Conservation (phyloP, 1,284 basidiomycete species). For the Coniferiporia weirii region DNA sequence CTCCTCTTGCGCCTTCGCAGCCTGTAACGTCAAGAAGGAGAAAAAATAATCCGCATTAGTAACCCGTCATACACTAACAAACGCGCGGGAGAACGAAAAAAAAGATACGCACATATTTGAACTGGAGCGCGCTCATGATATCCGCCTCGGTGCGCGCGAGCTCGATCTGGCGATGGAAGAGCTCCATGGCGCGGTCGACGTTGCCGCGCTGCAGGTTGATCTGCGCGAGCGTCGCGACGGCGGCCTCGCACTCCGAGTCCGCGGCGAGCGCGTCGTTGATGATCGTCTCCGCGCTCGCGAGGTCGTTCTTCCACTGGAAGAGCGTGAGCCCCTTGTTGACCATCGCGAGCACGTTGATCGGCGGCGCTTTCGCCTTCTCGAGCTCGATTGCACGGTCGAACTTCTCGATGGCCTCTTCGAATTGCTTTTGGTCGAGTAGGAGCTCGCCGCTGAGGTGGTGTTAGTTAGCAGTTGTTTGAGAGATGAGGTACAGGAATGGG, state of each 20-base stretch:
- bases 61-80: constrained; percentile 8
- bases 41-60: too few species aligned
- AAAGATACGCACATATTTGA: constrained; percentile 60
- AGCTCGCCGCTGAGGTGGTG: constrained; percentile 76
- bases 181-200: constrained; percentile 80
- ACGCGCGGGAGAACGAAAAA: not conserved
- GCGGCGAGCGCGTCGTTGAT: constrained; percentile 85
- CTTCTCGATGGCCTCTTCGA: constrained; percentile 88
- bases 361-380: constrained; percentile 65
- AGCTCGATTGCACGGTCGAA: constrained; percentile 93
- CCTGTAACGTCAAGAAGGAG: constrained; percentile 39
- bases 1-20: constrained; percentile 73
- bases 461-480: not conserved
- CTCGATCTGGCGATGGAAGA: constrained; percentile 83
- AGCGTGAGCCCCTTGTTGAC: constrained; percentile 97
- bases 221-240: constrained; percentile 94
- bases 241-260: constrained; percentile 94
- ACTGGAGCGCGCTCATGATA: constrained; percentile 84
- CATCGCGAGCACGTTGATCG: constrained; percentile 82
- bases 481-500: not conserved
- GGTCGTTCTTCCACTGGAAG: constrained; percentile 95
- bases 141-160: constrained; percentile 91
- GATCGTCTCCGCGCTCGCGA: constrained; percentile 75
- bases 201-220: constrained; percentile 89
- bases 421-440: constrained; percentile 88